phyloP scores from a whole-genome alignment of 768 basidiomycete genomes.

The Pisolithus sp. region DNA sequence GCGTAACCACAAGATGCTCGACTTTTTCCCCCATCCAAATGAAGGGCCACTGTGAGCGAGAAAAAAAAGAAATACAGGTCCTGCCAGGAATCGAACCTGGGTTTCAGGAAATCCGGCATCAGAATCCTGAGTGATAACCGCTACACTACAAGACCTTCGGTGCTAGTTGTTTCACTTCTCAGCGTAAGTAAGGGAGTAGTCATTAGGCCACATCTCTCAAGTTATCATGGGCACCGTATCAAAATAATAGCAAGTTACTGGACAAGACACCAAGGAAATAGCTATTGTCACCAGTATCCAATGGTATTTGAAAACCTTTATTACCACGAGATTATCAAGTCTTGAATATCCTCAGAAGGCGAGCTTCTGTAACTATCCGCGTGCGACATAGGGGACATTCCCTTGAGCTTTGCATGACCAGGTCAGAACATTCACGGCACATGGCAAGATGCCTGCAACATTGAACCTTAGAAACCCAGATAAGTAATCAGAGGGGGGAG shows the following conservation, averaged over 20 bases:
- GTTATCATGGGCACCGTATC: too few species aligned
- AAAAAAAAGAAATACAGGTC: background rate
- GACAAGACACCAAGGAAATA: background rate
- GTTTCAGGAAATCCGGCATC: slow-evolving; percentile 10
- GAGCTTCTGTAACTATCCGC: slow-evolving; percentile 75
- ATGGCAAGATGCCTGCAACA: slow-evolving; percentile 65
- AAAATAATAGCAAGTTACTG: background rate
- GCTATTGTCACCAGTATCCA: background rate
- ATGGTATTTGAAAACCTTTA: background rate
- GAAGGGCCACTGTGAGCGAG: background rate
- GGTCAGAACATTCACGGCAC: slow-evolving; percentile 73
- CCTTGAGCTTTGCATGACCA: slow-evolving; percentile 69
- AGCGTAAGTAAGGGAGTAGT: too few species aligned
- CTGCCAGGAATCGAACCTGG: slow-evolving; percentile 7
- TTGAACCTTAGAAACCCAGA: background rate
- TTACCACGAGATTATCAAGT: slow-evolving; percentile 19
- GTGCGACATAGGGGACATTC: slow-evolving; percentile 92
- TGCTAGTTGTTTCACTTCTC: background rate
- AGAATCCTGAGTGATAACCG: slow-evolving; percentile 37
- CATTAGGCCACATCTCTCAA: too few species aligned
- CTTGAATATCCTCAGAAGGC: slow-evolving; percentile 73
- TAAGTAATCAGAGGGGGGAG: slow-evolving; percentile 10
- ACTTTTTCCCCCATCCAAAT: too few species aligned
- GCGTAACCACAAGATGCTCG: too few species aligned
- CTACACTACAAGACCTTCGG: slow-evolving; percentile 28